Evolutionary conservation across 345 rosid species (phyloP).

Genomic region (Pistacia atlantica): DNA sequence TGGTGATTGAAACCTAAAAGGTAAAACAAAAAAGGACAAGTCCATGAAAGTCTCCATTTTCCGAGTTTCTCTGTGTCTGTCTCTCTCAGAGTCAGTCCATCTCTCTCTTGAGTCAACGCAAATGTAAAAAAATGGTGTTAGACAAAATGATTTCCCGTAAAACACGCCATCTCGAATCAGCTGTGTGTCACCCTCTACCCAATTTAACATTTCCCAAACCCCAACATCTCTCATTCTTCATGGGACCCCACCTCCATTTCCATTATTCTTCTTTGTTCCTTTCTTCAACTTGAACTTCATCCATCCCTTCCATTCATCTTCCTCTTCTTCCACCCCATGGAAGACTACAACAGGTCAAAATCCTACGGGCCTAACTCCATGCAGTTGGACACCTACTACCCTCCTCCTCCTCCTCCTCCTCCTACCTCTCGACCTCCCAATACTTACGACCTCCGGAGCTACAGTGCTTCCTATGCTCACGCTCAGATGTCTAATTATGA

Average conservation of each 20-base stretch:
- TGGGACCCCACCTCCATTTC: not conserved
- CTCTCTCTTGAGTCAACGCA: no score
- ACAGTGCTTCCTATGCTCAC: slow-evolving; percentile 62
- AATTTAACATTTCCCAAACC: no score
- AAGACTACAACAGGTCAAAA: slow-evolving; percentile 58
- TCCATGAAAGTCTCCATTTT: no score
- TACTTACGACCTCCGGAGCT: slow-evolving; percentile 58
- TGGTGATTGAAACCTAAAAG: no score
- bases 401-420: slow-evolving; percentile 25
- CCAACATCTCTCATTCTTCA: not conserved
- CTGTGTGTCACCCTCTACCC: not conserved
- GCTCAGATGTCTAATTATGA: slow-evolving; percentile 41
- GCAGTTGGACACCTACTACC: slow-evolving; percentile 64
- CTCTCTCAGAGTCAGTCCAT: no score
- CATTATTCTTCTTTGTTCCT: not conserved
- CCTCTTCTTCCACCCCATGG: slow-evolving; percentile 45
- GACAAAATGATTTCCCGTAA: slow-evolving; percentile 26
- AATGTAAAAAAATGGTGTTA: not conserved
- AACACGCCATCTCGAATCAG: slow-evolving; percentile 27
- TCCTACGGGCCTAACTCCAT: slow-evolving; percentile 49
- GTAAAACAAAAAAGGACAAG: no score
- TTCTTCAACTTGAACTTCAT: not conserved
- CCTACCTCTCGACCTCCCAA: slow-evolving; percentile 7
- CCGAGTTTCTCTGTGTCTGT: no score
- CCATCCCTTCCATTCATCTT: not conserved